These are phyloP conservation scores for Musa schizocarpa DNA, from an alignment of 176 grass and related monocot genomes.

Conservation along the genomic window DNA sequence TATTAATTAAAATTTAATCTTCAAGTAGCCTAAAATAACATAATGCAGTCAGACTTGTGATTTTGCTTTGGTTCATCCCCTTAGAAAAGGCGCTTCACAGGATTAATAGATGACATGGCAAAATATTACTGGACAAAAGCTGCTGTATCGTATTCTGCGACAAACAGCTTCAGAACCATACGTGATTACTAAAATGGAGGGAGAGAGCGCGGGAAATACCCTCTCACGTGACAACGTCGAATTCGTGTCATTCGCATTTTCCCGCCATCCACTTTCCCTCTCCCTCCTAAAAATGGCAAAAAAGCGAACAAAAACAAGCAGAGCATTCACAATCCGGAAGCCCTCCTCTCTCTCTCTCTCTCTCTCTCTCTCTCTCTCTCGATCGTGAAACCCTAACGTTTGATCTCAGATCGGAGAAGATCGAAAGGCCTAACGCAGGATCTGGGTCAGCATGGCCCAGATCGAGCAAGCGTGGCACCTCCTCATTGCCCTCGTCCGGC, in stretches of 20 bases:
- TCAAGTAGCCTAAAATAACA: no score
- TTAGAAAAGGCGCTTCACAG: no score
- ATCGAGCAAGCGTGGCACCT: constrained; percentile 70
- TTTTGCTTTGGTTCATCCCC: no score
- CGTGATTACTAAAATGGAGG: no score
- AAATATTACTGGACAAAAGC: no score
- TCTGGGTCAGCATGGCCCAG: background rate
- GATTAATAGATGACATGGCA: no score
- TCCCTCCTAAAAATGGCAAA: background rate
- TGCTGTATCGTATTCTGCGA: no score
- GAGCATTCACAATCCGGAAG: background rate
- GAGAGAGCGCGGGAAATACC: constrained; percentile 33
- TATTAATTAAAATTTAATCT: no score
- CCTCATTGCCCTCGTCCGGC: constrained; percentile 66
- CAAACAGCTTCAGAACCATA: no score
- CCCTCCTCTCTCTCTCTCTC: background rate
- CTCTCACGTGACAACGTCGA: constrained; percentile 27
- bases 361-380: constrained; percentile 8
- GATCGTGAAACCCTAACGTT: background rate
- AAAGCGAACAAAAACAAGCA: constrained; percentile 15
- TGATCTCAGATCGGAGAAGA: constrained; percentile 10
- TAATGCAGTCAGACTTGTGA: no score
- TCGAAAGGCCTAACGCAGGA: background rate
- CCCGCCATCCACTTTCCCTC: constrained; percentile 30
- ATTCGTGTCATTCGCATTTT: constrained; percentile 35